These are phyloP conservation scores for Butyriboletus regius DNA, from an alignment of 1,284 basidiomycete species.

Conservation along the genomic window DNA sequence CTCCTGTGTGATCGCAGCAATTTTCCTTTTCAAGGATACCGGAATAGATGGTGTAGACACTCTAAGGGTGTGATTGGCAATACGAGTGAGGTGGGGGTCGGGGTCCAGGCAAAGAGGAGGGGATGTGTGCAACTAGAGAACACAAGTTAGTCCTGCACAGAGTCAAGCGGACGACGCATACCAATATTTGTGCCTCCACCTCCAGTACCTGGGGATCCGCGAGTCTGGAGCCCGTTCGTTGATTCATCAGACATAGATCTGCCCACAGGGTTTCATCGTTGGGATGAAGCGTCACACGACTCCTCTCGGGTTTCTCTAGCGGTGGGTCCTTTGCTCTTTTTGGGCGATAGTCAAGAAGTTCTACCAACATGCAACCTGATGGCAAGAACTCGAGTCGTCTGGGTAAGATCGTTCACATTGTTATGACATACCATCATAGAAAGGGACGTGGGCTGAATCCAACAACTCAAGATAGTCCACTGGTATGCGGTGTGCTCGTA, in stretches of 20 bases:
- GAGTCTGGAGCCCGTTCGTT: conserved; percentile 50
- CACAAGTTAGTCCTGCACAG: conserved; percentile 4
- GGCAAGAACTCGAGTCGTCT: conserved; percentile 4
- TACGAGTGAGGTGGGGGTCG: conserved; percentile 62
- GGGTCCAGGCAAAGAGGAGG: conserved; percentile 70
- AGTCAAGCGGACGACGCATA: conserved; percentile 30
- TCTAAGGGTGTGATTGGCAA: conserved; percentile 62
- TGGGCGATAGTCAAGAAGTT: conserved; percentile 65
- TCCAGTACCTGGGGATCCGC: conserved; percentile 64
- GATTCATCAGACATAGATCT: conserved; percentile 63
- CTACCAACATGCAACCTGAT: conserved; percentile 72
- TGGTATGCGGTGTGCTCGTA: conserved; percentile 69
- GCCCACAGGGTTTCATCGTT: conserved; percentile 68
- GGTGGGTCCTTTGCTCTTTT: conserved; percentile 46
- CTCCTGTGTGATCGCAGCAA: conserved; percentile 52
- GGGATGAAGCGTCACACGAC: conserved; percentile 66
- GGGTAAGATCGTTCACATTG: background rate
- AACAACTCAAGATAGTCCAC: conserved; percentile 73
- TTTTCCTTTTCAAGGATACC: conserved; percentile 70
- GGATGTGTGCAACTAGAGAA: conserved; percentile 55
- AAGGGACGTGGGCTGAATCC: conserved; percentile 59
- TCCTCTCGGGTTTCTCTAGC: conserved; percentile 51
- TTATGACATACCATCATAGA: conserved; percentile 60
- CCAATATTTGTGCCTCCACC: conserved; percentile 63
- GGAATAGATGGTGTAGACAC: conserved; percentile 63